phyloP scores from a whole-genome alignment of 139 green algal species.

The Closterium sp. region DNA sequence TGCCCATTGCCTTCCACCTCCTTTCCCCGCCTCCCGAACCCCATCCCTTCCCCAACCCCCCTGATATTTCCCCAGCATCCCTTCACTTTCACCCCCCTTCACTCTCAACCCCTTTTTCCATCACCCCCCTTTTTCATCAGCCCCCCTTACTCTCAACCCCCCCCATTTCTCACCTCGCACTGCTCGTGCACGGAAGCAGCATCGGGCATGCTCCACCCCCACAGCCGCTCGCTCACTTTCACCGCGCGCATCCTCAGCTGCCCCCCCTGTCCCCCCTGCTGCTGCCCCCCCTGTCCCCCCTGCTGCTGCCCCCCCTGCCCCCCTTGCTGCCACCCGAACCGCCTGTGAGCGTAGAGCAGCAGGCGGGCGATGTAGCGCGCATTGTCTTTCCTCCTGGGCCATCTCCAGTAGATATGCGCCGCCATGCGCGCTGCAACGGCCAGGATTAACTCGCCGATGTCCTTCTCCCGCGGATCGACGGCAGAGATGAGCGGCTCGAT shows the following conservation, averaged over 20 bases:
- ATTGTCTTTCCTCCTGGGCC: slow-evolving; percentile 4
- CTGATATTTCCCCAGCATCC: too few species aligned
- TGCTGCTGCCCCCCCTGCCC: background rate
- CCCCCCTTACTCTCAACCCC: background rate
- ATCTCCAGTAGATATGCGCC: slow-evolving; percentile 13
- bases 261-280: too few species aligned
- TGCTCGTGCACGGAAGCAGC: background rate
- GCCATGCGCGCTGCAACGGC: slow-evolving; percentile 21
- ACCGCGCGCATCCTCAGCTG: background rate
- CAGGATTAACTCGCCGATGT: background rate
- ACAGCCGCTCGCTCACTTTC: background rate
- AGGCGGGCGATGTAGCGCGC: background rate
- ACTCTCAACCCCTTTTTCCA: too few species aligned
- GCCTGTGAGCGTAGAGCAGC: slow-evolving; percentile 2
- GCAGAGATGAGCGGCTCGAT: background rate
- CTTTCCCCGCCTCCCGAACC: too few species aligned
- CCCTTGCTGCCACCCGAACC: background rate
- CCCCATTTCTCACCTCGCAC: background rate
- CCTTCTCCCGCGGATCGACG: background rate
- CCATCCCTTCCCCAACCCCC: too few species aligned
- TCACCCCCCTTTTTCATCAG: background rate
- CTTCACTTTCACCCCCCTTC: too few species aligned
- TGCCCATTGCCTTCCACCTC: too few species aligned
- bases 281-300: background rate
- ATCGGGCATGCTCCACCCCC: slow-evolving; percentile 13